These are phyloP conservation scores for Aureobasidium namibiae DNA, from an alignment of 2,329 filamentous ascomycete genomes.

Conservation along the genomic window DNA sequence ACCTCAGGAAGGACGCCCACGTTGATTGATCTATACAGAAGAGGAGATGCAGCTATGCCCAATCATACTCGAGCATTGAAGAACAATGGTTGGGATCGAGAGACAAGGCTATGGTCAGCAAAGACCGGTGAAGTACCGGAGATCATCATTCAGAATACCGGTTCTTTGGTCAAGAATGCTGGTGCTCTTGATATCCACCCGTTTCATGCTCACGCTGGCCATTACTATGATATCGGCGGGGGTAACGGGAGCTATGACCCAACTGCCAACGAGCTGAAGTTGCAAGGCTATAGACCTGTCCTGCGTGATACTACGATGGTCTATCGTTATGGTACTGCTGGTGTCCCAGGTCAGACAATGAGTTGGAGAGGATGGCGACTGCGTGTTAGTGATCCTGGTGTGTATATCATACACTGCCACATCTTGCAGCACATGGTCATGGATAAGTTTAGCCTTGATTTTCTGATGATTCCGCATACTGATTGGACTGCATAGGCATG, in stretches of 20 bases:
- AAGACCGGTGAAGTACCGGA: conserved; percentile 49
- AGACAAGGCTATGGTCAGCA: conserved; percentile 43
- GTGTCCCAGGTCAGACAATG: too few species aligned
- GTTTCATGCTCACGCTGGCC: conserved; percentile 48
- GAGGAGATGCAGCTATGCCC: conserved; percentile 24
- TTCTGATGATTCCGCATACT: too few species aligned
- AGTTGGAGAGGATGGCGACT: conserved; percentile 58
- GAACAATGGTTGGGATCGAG: conserved; percentile 48
- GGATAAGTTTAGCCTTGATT: conserved; percentile 17
- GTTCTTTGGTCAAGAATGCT: conserved; percentile 23
- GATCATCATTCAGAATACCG: conserved; percentile 39
- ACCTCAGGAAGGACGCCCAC: conserved; percentile 28
- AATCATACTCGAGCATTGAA: conserved; percentile 43
- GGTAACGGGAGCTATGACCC: conserved; percentile 46
- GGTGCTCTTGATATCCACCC: conserved; percentile 41
- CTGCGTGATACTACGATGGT: too few species aligned
- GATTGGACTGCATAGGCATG: too few species aligned
- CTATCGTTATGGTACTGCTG: too few species aligned
- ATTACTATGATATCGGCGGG: conserved; percentile 46
- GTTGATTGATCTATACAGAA: conserved; percentile 41
- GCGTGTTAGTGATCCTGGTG: conserved; percentile 43
- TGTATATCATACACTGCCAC: conserved; percentile 58
- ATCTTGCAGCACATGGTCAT: conserved; percentile 51
- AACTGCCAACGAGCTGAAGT: too few species aligned
- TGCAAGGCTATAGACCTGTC: too few species aligned